These are phyloP conservation scores for Tolypocladium ophioglossoides DNA, from an alignment of 2,329 filamentous ascomycete genomes.

Conservation along the genomic window DNA sequence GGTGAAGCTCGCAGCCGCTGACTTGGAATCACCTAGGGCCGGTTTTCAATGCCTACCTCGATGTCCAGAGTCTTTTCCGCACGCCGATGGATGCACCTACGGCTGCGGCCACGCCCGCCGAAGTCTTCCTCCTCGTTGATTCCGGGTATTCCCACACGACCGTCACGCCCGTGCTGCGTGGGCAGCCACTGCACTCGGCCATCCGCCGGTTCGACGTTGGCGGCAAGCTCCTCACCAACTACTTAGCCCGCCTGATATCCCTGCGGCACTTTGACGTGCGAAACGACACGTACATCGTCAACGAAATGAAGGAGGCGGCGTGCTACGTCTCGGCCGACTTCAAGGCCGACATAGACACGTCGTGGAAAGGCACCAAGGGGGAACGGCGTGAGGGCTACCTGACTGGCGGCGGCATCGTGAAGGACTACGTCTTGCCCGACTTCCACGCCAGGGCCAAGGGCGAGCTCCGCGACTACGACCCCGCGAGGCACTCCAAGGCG, in stretches of 20 bases:
- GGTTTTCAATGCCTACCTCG: conserved; percentile 72
- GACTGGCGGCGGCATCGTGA: conserved; percentile 53
- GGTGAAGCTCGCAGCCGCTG: neutral
- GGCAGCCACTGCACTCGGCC: conserved; percentile 68
- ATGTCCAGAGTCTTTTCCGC: conserved; percentile 59
- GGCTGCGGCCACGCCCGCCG: conserved; percentile 44
- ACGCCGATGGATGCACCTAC: conserved; percentile 38
- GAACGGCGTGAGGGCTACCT: conserved; percentile 40
- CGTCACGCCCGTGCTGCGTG: conserved; percentile 74
- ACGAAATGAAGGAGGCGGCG: conserved; percentile 86
- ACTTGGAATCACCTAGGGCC: conserved; percentile 39
- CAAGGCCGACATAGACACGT: conserved; percentile 62
- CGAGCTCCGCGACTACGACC: conserved; percentile 67
- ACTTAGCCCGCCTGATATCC: conserved; percentile 81
- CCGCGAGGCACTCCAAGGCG: conserved; percentile 44
- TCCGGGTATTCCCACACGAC: conserved; percentile 90
- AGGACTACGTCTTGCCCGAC: conserved; percentile 90
- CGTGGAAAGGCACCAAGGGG: conserved; percentile 68
- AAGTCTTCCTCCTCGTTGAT: conserved; percentile 82
- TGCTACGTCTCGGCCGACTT: conserved; percentile 80
- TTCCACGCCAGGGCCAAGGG: conserved; percentile 52
- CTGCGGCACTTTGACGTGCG: conserved; percentile 92
- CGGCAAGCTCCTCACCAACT: conserved; percentile 87
- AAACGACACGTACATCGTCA: conserved; percentile 86
- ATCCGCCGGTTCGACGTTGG: conserved; percentile 82